Percentiles rank a stretch among this genome's conserved stretches.
phyloP scores from a whole-genome alignment of 2,329 filamentous ascomycete species.

The Botrytis cinerea region DNA sequence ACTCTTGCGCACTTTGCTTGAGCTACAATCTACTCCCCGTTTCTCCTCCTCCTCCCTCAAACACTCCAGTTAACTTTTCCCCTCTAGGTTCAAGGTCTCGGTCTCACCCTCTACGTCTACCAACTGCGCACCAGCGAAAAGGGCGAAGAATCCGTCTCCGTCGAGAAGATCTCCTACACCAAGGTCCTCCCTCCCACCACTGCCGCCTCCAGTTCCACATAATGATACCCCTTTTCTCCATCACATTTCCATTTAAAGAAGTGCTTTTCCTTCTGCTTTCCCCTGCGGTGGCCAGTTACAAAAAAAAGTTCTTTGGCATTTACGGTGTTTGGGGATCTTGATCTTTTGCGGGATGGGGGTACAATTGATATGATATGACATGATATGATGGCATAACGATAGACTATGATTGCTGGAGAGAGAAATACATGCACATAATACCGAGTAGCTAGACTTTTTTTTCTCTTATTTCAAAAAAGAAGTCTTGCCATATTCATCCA shows the following conservation, averaged over 20 bases:
- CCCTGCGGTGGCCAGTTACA: background rate
- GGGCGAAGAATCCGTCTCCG: constrained; percentile 75
- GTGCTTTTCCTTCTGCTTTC: background rate
- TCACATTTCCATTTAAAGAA: constrained; percentile 1
- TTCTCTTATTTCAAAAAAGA: background rate
- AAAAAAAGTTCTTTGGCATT: constrained; percentile 20
- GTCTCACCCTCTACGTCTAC: constrained; percentile 93
- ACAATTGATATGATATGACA: constrained; percentile 4
- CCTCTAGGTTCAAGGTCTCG: constrained; percentile 86
- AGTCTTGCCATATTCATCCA: constrained; percentile 10
- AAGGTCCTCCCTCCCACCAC: constrained; percentile 56
- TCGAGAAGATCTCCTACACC: constrained; percentile 84
- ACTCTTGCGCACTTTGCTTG: background rate
- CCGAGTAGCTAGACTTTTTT: constrained; percentile 1
- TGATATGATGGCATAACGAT: constrained; percentile 12
- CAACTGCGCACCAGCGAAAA: constrained; percentile 76
- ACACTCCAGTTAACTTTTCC: background rate
- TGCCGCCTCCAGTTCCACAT: constrained; percentile 22
- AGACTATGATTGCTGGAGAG: background rate
- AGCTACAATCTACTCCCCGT: background rate
- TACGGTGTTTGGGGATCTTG: constrained; percentile 5
- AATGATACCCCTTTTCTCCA: constrained; percentile 30
- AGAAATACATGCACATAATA: background rate
- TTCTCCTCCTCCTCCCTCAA: background rate
- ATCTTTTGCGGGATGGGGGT: background rate